These are phyloP conservation scores for Babesia bovis DNA, from an alignment of 169 alveolate genomes.

Conservation along the genomic window DNA sequence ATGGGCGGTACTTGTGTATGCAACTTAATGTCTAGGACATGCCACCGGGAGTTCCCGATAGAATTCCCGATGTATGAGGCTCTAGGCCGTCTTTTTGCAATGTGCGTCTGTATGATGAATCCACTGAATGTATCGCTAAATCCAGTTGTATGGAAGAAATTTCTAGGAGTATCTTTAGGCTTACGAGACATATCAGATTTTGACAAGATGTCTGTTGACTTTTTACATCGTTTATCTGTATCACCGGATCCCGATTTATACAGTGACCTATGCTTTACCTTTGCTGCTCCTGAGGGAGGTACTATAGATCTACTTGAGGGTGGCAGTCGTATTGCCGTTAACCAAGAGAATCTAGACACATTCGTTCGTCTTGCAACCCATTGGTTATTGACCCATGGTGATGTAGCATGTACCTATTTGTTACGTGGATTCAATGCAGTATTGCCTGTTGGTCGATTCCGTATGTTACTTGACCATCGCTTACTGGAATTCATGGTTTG, in stretches of 20 bases:
- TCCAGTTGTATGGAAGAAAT: slow-evolving; percentile 87
- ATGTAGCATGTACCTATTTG: slow-evolving; percentile 73
- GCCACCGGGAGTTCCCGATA: slow-evolving; percentile 49
- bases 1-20: slow-evolving; percentile 46
- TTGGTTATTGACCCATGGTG: slow-evolving; percentile 83
- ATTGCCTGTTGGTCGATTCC: slow-evolving; percentile 86
- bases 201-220: slow-evolving; percentile 56
- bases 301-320: slow-evolving; percentile 52
- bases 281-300: slow-evolving; percentile 54
- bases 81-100: slow-evolving; percentile 88
- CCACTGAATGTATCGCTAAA: slow-evolving; percentile 84
- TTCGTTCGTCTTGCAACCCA: slow-evolving; percentile 81
- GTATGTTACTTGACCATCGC: slow-evolving; percentile 81
- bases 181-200: slow-evolving; percentile 54
- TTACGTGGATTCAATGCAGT: slow-evolving; percentile 85
- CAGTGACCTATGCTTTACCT: slow-evolving; percentile 45
- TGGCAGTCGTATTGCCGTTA: slow-evolving; percentile 79
- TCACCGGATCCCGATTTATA: slow-evolving; percentile 2
- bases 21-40: slow-evolving; percentile 21
- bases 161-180: slow-evolving; percentile 64
- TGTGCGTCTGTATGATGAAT: slow-evolving; percentile 84
- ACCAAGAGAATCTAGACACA: slow-evolving; percentile 73
- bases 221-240: slow-evolving; percentile 27
- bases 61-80: slow-evolving; percentile 85
- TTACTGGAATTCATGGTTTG: slow-evolving; percentile 85